Percentiles rank a stretch among this genome's conserved stretches.
Evolutionary conservation across 441 rosid species (phyloP).

Genomic region (Lagerstroemia fauriei): DNA sequence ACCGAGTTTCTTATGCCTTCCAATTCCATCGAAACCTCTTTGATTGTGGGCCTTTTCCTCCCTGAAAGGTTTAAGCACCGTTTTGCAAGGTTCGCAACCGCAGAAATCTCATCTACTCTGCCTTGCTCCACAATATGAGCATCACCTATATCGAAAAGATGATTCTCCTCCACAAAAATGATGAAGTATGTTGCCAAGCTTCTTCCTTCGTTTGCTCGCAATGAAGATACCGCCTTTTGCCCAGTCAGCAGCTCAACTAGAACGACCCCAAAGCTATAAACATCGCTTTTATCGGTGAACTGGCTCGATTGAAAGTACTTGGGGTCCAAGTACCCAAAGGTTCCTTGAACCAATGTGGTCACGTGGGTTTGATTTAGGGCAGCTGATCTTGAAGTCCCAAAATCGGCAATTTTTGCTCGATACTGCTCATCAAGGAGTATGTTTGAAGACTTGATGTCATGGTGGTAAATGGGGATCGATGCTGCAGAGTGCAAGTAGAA

Average conservation of each 20-base stretch:
- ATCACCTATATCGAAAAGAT: not conserved
- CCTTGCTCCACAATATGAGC: not conserved
- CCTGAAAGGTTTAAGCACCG: conserved; percentile 2
- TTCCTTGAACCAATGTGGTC: not conserved
- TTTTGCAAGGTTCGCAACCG: not conserved
- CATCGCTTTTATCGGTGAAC: not conserved
- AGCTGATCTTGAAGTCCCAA: not conserved
- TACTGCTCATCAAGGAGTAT: not conserved
- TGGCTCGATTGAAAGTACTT: not conserved
- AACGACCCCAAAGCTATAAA: not conserved
- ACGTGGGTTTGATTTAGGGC: not conserved
- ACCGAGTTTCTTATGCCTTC: no score
- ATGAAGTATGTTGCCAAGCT: not conserved
- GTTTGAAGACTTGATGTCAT: not conserved
- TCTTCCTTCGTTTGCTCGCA: not conserved
- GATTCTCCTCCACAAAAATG: not conserved
- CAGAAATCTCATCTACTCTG: not conserved
- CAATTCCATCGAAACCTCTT: no score
- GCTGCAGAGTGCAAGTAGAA: conserved; percentile 6
- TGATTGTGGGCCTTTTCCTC: not conserved
- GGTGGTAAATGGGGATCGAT: not conserved
- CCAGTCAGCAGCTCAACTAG: not conserved
- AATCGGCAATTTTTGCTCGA: conserved; percentile 2
- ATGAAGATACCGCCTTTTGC: not conserved
- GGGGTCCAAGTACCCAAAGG: not conserved